These are phyloP conservation scores for Coemansia erecta DNA, from an alignment of 192 early-diverging fungal genomes.

Conservation along the genomic window DNA sequence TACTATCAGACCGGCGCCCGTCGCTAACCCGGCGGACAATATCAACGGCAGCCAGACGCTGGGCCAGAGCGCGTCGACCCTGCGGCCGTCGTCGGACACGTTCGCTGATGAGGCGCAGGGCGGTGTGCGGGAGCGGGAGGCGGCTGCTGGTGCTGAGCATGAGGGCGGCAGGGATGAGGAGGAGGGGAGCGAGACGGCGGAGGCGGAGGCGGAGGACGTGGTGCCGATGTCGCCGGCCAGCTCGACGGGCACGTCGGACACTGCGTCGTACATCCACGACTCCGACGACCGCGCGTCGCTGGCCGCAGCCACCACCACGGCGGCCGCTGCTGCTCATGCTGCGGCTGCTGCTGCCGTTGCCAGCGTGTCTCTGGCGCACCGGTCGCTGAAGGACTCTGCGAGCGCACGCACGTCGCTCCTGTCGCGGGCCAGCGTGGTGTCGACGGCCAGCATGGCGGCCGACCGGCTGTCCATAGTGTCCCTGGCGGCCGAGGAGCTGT, in stretches of 20 bases:
- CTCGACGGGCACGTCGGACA: slow-evolving; percentile 29
- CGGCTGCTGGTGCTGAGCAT: too few species aligned
- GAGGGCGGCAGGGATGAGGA: slow-evolving; percentile 6
- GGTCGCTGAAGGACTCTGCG: slow-evolving; percentile 29
- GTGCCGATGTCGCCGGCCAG: slow-evolving; percentile 22
- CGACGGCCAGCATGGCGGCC: slow-evolving; percentile 9
- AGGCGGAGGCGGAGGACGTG: slow-evolving; percentile 3
- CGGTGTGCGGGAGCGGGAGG: neutral
- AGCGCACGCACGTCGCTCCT: slow-evolving; percentile 3
- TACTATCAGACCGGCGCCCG: too few species aligned
- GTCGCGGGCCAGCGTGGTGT: slow-evolving; percentile 8
- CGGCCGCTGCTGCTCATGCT: slow-evolving; percentile 11
- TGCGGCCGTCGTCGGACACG: slow-evolving; percentile 48
- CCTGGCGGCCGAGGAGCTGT: slow-evolving; percentile 26
- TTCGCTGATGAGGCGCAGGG: slow-evolving; percentile 24
- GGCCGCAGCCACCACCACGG: slow-evolving; percentile 8
- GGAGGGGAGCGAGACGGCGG: slow-evolving; percentile 11
- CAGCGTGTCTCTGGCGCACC: slow-evolving; percentile 22
- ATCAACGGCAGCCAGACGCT: slow-evolving; percentile 17
- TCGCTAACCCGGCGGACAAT: too few species aligned
- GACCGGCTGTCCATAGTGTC: slow-evolving; percentile 12
- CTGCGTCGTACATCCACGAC: slow-evolving; percentile 26
- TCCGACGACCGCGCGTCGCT: slow-evolving; percentile 13
- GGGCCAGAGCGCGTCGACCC: slow-evolving; percentile 41
- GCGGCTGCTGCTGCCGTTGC: slow-evolving; percentile 10